Percentiles rank a stretch among this genome's conserved stretches.
Conservation (phyloP, 1,284 basidiomycete genomes). For the Ustilago nuda region DNA sequence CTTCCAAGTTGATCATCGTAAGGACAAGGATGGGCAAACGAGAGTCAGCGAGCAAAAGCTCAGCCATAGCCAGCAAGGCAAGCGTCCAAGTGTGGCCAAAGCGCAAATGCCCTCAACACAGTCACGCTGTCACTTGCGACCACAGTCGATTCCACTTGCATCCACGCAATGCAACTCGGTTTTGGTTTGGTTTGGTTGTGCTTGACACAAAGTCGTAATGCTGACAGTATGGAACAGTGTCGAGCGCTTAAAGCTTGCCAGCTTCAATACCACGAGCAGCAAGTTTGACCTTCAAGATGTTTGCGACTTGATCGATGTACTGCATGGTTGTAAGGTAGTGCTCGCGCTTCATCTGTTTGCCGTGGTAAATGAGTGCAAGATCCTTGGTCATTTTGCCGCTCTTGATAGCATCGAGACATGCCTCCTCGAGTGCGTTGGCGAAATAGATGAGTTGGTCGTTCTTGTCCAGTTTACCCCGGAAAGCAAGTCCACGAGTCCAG, state of each 20-base stretch:
- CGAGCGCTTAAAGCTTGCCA: slow-evolving; percentile 54
- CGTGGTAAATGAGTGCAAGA: slow-evolving; percentile 92
- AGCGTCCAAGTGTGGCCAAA: too few species aligned
- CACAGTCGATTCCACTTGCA: too few species aligned
- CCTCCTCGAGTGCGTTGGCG: slow-evolving; percentile 85
- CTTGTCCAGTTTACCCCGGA: slow-evolving; percentile 90
- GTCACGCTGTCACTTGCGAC: too few species aligned
- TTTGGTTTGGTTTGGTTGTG: too few species aligned
- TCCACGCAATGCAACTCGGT: too few species aligned
- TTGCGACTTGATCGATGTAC: slow-evolving; percentile 65
- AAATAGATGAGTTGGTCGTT: slow-evolving; percentile 83
- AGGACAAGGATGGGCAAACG: too few species aligned
- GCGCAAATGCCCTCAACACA: too few species aligned
- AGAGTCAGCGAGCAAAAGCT: too few species aligned
- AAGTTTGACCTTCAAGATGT: slow-evolving; percentile 58
- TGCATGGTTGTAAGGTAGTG: slow-evolving; percentile 68
- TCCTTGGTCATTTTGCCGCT: slow-evolving; percentile 92
- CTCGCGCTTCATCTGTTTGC: slow-evolving; percentile 74
- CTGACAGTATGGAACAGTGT: neutral
- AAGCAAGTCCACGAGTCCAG: slow-evolving; percentile 90
- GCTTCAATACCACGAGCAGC: slow-evolving; percentile 51
- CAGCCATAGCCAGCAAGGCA: too few species aligned
- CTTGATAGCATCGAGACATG: slow-evolving; percentile 91
- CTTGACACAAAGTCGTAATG: too few species aligned
- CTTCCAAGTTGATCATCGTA: too few species aligned